Evolutionary conservation across 2,329 filamentous ascomycete genomes (phyloP).

Genomic region (Periconia digitata): DNA sequence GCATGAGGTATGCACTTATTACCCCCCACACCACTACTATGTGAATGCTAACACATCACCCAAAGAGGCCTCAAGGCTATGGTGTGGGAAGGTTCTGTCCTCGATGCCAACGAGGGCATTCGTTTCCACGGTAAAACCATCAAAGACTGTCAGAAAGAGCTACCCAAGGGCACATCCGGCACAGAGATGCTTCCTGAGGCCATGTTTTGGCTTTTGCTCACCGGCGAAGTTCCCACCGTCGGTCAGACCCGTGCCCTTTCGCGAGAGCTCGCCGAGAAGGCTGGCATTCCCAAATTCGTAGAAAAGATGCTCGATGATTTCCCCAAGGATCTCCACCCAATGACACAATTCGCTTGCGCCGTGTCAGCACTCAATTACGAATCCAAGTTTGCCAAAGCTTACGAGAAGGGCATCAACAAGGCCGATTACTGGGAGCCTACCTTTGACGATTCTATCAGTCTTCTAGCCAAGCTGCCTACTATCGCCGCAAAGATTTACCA

Average conservation of each 20-base stretch:
- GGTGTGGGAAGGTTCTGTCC: slow-evolving; percentile 97
- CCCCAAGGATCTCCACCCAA: slow-evolving; percentile 88
- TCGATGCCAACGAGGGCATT: slow-evolving; percentile 96
- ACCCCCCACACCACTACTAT: neutral
- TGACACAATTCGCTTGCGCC: slow-evolving; percentile 96
- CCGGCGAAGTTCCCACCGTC: slow-evolving; percentile 83
- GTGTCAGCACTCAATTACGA: slow-evolving; percentile 96
- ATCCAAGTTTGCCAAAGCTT: slow-evolving; percentile 89
- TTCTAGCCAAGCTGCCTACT: slow-evolving; percentile 93
- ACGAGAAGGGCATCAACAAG: slow-evolving; percentile 89
- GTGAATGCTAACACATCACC: slow-evolving; percentile 11
- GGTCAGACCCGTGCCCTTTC: slow-evolving; percentile 81
- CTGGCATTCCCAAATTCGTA: slow-evolving; percentile 78
- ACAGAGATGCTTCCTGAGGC: slow-evolving; percentile 98
- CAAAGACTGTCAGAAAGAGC: slow-evolving; percentile 92
- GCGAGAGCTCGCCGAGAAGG: slow-evolving; percentile 83
- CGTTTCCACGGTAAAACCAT: slow-evolving; percentile 97
- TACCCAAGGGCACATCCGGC: slow-evolving; percentile 88
- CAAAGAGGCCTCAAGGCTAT: slow-evolving; percentile 84
- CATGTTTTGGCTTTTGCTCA: slow-evolving; percentile 99
- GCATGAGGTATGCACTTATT: slow-evolving; percentile 68
- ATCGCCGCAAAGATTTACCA: slow-evolving; percentile 98
- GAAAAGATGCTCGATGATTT: slow-evolving; percentile 87
- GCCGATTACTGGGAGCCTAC: slow-evolving; percentile 98
- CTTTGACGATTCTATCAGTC: slow-evolving; percentile 90